Conservation (phyloP, 2,329 filamentous ascomycete species). For the Beauveria caledonica region DNA sequence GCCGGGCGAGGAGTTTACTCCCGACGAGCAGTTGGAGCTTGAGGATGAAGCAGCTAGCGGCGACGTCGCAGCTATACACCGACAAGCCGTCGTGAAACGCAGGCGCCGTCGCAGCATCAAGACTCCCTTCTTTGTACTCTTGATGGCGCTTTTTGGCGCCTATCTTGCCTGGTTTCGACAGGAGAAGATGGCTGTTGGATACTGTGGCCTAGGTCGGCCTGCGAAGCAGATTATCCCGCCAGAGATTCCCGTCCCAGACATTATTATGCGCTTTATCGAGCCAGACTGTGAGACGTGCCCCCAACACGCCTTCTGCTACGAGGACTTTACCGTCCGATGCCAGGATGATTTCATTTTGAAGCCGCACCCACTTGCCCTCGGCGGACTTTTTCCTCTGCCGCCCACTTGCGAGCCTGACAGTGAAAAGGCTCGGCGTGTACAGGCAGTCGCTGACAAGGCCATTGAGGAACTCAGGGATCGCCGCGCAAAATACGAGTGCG, state of each 20-base stretch:
- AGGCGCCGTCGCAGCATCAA: conserved; percentile 41
- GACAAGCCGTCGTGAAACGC: conserved; percentile 30
- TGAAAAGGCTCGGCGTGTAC: conserved; percentile 80
- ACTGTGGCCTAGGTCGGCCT: conserved; percentile 74
- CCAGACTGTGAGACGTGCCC: conserved; percentile 89
- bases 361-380: conserved; percentile 73
- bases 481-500: conserved; percentile 85
- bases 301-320: conserved; percentile 79
- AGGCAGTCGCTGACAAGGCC: conserved; percentile 78
- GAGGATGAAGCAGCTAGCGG: conserved; percentile 56
- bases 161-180: conserved; percentile 82
- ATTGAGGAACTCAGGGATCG: conserved; percentile 80
- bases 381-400: conserved; percentile 72
- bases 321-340: conserved; percentile 68
- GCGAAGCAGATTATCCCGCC: conserved; percentile 42
- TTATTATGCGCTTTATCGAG: conserved; percentile 58
- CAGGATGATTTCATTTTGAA: conserved; percentile 82
- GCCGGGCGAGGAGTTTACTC: conserved; percentile 85
- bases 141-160: conserved; percentile 60
- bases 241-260: conserved; percentile 57
- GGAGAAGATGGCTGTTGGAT: conserved; percentile 93
- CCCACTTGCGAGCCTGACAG: conserved; percentile 94
- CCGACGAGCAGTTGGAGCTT: conserved; percentile 77
- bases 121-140: conserved; percentile 61
- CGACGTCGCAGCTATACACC: conserved; percentile 34